Conservation (phyloP, 2,329 filamentous ascomycete genomes). For the Penicillium sp. region DNA sequence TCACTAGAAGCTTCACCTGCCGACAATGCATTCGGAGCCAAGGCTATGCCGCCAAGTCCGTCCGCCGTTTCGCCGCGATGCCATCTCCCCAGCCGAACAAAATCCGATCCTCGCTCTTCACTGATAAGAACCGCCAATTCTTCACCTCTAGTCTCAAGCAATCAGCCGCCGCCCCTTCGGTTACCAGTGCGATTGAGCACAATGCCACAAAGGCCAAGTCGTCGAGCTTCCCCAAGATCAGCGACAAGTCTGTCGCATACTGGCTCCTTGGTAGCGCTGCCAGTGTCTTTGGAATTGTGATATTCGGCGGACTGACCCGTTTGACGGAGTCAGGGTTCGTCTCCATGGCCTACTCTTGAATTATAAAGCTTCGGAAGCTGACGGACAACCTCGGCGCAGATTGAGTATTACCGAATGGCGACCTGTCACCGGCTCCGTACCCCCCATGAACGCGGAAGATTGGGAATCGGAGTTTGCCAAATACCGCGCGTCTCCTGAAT, state of each 20-base stretch:
- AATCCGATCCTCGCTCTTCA: conserved; percentile 23
- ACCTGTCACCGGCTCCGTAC: conserved; percentile 86
- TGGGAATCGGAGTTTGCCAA: conserved; percentile 93
- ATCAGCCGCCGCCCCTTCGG: conserved; percentile 20
- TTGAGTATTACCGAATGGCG: conserved; percentile 99
- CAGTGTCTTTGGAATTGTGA: conserved; percentile 93
- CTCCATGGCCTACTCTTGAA: background rate
- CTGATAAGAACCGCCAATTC: conserved; percentile 25
- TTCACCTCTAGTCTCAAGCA: conserved; percentile 26
- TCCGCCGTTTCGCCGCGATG: conserved; percentile 29
- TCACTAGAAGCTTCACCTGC: conserved; percentile 41
- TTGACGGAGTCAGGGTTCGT: conserved; percentile 87
- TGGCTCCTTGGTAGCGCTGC: conserved; percentile 89
- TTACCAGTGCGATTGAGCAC: conserved; percentile 20
- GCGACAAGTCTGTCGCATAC: conserved; percentile 73
- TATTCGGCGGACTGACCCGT: conserved; percentile 88
- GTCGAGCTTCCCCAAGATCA: conserved; percentile 55
- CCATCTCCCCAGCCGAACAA: conserved; percentile 27
- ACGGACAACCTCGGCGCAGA: conserved; percentile 44
- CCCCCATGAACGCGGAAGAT: conserved; percentile 69
- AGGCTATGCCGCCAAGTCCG: conserved; percentile 27
- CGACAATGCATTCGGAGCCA: conserved; percentile 39
- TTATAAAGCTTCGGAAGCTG: conserved; percentile 5
- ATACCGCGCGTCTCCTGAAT: conserved; percentile 90
- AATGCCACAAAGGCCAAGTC: conserved; percentile 28